Percentiles rank a stretch among this genome's conserved stretches.
These are phyloP conservation scores for Phialophora verrucosa DNA, from an alignment of 2,329 filamentous ascomycete species.

Conservation along the genomic window DNA sequence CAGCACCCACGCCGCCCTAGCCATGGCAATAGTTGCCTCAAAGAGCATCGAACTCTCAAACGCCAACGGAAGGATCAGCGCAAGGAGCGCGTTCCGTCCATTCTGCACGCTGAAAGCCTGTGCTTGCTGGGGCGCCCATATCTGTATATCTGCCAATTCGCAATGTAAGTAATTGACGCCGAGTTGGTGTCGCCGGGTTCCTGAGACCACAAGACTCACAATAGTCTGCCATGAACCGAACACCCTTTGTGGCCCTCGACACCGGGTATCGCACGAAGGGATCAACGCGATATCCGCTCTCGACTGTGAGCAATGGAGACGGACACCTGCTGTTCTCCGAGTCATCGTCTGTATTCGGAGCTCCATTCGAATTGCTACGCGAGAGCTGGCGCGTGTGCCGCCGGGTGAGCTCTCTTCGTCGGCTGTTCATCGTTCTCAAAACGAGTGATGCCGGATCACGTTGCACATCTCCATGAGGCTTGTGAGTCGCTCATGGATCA, in stretches of 20 bases:
- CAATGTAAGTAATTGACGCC: not conserved
- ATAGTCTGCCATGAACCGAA: slow-evolving; percentile 28
- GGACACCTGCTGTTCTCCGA: slow-evolving; percentile 30
- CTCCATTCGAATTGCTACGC: slow-evolving; percentile 3
- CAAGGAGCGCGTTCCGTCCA: slow-evolving; percentile 25
- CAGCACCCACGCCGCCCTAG: slow-evolving; percentile 30
- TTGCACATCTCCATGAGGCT: not conserved
- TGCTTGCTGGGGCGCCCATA: slow-evolving; percentile 31
- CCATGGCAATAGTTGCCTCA: slow-evolving; percentile 31
- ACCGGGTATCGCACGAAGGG: slow-evolving; percentile 26
- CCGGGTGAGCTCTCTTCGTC: slow-evolving; percentile 14
- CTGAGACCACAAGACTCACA: slow-evolving; percentile 13
- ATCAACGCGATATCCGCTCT: slow-evolving; percentile 25
- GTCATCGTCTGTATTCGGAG: slow-evolving; percentile 24
- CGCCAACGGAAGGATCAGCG: slow-evolving; percentile 22
- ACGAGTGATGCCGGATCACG: not conserved
- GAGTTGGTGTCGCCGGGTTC: not conserved
- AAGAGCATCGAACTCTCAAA: slow-evolving; percentile 28
- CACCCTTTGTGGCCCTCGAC: slow-evolving; percentile 16
- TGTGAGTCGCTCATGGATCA: not conserved
- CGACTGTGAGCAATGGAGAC: slow-evolving; percentile 25
- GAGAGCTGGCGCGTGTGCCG: slow-evolving; percentile 12
- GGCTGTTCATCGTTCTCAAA: slow-evolving; percentile 13
- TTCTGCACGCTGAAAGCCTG: slow-evolving; percentile 18
- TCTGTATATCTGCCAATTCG: slow-evolving; percentile 20